Evolutionary conservation across 2,329 filamentous ascomycete genomes (phyloP).

Genomic region (Trichoderma atrobrunneum): DNA sequence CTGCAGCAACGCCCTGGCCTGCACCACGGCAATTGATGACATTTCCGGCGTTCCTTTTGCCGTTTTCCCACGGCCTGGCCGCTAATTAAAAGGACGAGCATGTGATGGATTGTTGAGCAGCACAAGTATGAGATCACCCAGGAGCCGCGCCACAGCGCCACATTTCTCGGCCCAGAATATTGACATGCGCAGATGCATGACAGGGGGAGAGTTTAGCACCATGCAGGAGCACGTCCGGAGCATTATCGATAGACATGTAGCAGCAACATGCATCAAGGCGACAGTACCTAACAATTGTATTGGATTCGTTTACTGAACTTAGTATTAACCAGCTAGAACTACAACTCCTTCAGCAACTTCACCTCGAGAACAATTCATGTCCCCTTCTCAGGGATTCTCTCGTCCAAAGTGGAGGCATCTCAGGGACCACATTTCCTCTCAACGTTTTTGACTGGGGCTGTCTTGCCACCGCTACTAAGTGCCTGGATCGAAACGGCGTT

Average conservation of each 20-base stretch:
- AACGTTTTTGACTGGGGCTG: slow-evolving; percentile 10
- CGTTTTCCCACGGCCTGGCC: slow-evolving; percentile 11
- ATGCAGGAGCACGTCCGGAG: background rate
- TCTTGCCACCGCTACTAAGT: background rate
- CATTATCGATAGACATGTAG: slow-evolving; percentile 8
- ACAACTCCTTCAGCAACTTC: background rate
- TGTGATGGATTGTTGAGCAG: slow-evolving; percentile 20
- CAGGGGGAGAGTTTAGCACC: background rate
- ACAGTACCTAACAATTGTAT: background rate
- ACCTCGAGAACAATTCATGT: background rate
- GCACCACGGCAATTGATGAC: slow-evolving; percentile 5
- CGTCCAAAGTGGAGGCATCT: background rate
- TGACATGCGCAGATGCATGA: background rate
- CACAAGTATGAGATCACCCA: slow-evolving; percentile 10
- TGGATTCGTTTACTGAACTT: background rate
- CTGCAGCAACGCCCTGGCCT: background rate
- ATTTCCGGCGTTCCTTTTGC: slow-evolving; percentile 7
- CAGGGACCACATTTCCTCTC: slow-evolving; percentile 3
- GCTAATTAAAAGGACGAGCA: slow-evolving; percentile 18
- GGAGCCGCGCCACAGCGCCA: slow-evolving; percentile 16
- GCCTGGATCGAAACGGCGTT: background rate
- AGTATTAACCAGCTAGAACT: background rate
- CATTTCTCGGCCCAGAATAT: background rate
- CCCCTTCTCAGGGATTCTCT: background rate
- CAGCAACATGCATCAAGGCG: background rate